Evolutionary conservation across 2,329 filamentous ascomycete species (phyloP).

Genomic region (Sclerotinia minor): DNA sequence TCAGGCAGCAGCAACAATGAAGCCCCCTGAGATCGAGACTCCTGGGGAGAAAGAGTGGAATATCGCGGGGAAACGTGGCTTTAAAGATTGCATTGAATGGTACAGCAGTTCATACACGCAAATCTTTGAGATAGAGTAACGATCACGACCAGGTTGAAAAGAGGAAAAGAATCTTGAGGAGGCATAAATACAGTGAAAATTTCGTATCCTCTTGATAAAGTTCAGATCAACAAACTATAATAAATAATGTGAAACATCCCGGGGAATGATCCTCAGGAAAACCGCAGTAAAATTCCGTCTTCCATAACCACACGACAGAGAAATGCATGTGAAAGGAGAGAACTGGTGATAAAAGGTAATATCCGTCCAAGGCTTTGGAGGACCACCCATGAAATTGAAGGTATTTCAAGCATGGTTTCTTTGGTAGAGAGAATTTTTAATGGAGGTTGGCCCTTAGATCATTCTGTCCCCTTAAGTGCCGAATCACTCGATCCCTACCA

Average conservation of each 20-base stretch:
- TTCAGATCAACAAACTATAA: neutral
- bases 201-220: neutral
- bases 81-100: neutral
- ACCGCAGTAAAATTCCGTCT: neutral
- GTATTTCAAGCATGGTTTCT: neutral
- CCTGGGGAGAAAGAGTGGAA: neutral
- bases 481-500: conserved; percentile 7
- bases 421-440: neutral
- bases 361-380: neutral
- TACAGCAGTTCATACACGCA: neutral
- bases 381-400: conserved; percentile 13
- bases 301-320: neutral
- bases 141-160: neutral
- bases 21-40: neutral
- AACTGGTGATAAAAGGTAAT: neutral
- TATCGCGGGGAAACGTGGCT: neutral
- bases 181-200: neutral
- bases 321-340: neutral
- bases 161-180: neutral
- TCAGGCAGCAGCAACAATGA: neutral
- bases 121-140: neutral
- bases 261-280: neutral
- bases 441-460: neutral
- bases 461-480: neutral
- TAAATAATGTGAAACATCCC: neutral